These are phyloP conservation scores for Dothistroma septosporum DNA, from an alignment of 2,329 filamentous ascomycete genomes.

Conservation along the genomic window DNA sequence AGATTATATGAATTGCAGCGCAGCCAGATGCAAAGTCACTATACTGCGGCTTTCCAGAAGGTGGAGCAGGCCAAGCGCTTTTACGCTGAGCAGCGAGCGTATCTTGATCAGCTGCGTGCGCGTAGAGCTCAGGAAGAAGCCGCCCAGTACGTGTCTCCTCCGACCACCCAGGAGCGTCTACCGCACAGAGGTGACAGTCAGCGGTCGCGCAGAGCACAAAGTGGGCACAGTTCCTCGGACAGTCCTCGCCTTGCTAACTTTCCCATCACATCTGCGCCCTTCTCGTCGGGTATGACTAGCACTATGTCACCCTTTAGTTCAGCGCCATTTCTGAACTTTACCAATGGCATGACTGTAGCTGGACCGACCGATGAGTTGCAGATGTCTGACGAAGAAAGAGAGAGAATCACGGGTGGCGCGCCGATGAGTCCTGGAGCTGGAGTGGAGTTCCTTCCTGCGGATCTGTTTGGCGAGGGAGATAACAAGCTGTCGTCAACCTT, in stretches of 20 bases:
- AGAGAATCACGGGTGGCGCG: slow-evolving; percentile 58
- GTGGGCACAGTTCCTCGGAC: slow-evolving; percentile 30
- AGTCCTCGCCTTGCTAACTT: slow-evolving; percentile 29
- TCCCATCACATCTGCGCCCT: slow-evolving; percentile 25
- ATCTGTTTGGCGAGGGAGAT: slow-evolving; percentile 43
- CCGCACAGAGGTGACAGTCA: slow-evolving; percentile 38
- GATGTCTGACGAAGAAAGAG: slow-evolving; percentile 60
- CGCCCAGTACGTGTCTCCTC: slow-evolving; percentile 24
- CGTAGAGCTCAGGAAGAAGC: slow-evolving; percentile 30
- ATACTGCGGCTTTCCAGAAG: slow-evolving; percentile 28
- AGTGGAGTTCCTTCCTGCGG: slow-evolving; percentile 64
- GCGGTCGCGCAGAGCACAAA: slow-evolving; percentile 38
- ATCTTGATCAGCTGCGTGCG: slow-evolving; percentile 28
- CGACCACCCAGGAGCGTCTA: slow-evolving; percentile 22
- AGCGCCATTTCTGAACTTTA: slow-evolving; percentile 53
- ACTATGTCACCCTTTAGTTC: slow-evolving; percentile 51
- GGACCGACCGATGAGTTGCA: slow-evolving; percentile 40
- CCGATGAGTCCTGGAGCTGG: slow-evolving; percentile 75
- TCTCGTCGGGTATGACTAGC: slow-evolving; percentile 41
- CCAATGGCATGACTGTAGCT: slow-evolving; percentile 58
- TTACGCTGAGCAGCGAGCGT: slow-evolving; percentile 44
- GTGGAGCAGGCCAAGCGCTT: slow-evolving; percentile 33
- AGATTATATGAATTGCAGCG: slow-evolving; percentile 37
- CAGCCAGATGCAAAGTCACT: slow-evolving; percentile 30
- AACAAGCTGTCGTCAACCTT: slow-evolving; percentile 19